These are phyloP conservation scores for Orbilia blumenaviensis DNA, from an alignment of 2,329 filamentous ascomycete species.

Conservation along the genomic window DNA sequence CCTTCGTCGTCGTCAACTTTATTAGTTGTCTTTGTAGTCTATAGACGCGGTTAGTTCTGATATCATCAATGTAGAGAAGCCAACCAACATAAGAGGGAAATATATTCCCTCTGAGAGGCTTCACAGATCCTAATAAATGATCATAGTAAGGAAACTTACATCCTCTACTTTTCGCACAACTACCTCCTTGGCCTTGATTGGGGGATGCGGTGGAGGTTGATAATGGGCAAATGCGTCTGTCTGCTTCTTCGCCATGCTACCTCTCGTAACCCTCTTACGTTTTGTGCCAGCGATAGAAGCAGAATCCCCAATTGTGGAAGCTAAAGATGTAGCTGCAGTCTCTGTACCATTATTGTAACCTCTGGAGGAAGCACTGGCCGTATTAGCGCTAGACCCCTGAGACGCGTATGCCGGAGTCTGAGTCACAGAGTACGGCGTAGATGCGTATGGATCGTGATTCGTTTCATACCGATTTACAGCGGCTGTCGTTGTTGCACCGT, in stretches of 20 bases:
- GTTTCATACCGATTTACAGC: slow-evolving; percentile 54
- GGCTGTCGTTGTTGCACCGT: slow-evolving; percentile 22
- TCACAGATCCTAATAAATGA: background rate
- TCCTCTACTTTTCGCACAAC: slow-evolving; percentile 71
- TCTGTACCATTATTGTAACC: slow-evolving; percentile 53
- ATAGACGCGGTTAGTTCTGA: slow-evolving; percentile 18
- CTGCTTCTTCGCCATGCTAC: slow-evolving; percentile 64
- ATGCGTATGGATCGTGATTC: slow-evolving; percentile 53
- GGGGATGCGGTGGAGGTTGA: slow-evolving; percentile 83
- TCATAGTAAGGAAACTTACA: slow-evolving; percentile 65
- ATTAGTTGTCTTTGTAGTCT: slow-evolving; percentile 38
- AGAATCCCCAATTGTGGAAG: slow-evolving; percentile 65
- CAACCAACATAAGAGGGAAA: background rate
- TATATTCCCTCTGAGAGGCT: background rate
- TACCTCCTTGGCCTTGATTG: slow-evolving; percentile 87
- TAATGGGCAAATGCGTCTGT: slow-evolving; percentile 80
- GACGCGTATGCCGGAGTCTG: slow-evolving; percentile 54
- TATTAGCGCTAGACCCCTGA: slow-evolving; percentile 54
- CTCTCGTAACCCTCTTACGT: slow-evolving; percentile 74
- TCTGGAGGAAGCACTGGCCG: slow-evolving; percentile 54
- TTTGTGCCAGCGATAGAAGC: slow-evolving; percentile 74
- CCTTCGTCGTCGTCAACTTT: slow-evolving; percentile 97
- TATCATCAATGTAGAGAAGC: background rate
- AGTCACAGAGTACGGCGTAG: slow-evolving; percentile 54
- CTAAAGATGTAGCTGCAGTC: slow-evolving; percentile 86